Conservation (phyloP, 495 filamentous ascomycete genomes). For the Penicillium atrosanguineum region DNA sequence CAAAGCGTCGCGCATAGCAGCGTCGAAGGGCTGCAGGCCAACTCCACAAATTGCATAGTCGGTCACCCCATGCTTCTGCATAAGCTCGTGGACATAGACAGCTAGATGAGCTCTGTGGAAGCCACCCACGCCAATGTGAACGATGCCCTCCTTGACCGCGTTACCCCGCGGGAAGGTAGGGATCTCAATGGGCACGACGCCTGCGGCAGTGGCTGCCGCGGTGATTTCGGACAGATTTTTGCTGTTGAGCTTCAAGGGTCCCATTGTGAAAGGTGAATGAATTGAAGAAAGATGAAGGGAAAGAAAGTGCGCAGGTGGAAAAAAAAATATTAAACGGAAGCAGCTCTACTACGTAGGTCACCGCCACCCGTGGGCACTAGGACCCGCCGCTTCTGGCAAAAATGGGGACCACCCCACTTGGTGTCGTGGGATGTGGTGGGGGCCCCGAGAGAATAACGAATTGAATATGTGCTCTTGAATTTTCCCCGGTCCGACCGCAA, state of each 20-base stretch:
- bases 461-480: background rate
- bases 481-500: too few species aligned
- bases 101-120: constrained; percentile 51
- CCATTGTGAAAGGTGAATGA: constrained; percentile 24
- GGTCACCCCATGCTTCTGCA: constrained; percentile 41
- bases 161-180: constrained; percentile 37
- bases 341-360: background rate
- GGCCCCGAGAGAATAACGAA: background rate
- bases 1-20: constrained; percentile 43
- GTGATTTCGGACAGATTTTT: constrained; percentile 37
- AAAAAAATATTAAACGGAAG: background rate
- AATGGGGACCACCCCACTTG: background rate
- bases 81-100: constrained; percentile 45
- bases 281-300: background rate
- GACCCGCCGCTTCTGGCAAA: background rate
- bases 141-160: constrained; percentile 49
- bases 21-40: constrained; percentile 46
- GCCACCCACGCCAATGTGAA: constrained; percentile 48
- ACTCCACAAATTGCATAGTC: constrained; percentile 49
- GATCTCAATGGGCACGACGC: constrained; percentile 24
- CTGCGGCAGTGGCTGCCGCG: constrained; percentile 24
- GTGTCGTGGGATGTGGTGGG: background rate
- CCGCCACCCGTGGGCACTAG: background rate
- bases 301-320: background rate
- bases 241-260: constrained; percentile 40